Conservation (phyloP, 306 rosid genomes). For the Dalbergia cultrata region DNA sequence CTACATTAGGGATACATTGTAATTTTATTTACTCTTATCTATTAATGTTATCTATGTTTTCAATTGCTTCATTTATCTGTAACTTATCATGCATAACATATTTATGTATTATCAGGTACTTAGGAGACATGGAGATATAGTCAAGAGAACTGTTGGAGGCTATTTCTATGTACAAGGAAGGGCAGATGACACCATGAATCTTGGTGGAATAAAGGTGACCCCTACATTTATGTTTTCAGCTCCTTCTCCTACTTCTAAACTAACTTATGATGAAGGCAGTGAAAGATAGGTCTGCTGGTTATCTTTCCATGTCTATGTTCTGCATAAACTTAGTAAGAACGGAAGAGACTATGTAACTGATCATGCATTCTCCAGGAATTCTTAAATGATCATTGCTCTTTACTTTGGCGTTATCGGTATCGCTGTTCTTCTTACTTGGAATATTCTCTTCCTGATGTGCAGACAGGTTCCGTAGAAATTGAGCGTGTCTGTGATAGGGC, state of each 20-base stretch:
- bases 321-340: constrained; percentile 2
- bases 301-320: constrained; percentile 30
- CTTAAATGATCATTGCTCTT: neutral
- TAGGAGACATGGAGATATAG: constrained; percentile 89
- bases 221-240: neutral
- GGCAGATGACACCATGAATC: constrained; percentile 96
- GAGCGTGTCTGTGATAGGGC: constrained; percentile 80
- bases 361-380: neutral
- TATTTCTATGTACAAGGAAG: constrained; percentile 79
- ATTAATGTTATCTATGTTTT: neutral
- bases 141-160: constrained; percentile 77
- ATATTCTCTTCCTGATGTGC: constrained; percentile 35
- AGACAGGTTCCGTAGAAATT: constrained; percentile 87
- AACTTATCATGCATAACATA: constrained; percentile 18
- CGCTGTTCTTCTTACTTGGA: constrained; percentile 28
- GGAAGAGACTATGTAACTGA: neutral
- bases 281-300: neutral
- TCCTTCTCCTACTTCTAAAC: neutral
- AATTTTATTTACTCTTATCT: neutral
- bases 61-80: constrained; percentile 10
- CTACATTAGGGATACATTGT: neutral
- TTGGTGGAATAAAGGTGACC: constrained; percentile 95
- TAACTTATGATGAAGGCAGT: too few species aligned
- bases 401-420: constrained; percentile 29
- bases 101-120: constrained; percentile 58